These are phyloP conservation scores for Osmanthus fragrans DNA, from an alignment of 257 asterid species.

Conservation along the genomic window DNA sequence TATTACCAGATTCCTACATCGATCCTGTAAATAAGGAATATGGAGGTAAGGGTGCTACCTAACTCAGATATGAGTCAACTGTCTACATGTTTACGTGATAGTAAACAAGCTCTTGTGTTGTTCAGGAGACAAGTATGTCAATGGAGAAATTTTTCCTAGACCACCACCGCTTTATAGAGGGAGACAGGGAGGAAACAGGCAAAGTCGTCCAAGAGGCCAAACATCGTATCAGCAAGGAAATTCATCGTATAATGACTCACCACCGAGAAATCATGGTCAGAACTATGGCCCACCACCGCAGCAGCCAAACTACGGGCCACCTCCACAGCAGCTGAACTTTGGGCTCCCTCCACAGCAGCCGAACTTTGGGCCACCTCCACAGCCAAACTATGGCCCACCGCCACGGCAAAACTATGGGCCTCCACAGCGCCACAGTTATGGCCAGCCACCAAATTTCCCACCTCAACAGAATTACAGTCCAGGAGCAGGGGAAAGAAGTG, in stretches of 20 bases:
- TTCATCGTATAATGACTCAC: background rate
- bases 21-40: conserved; percentile 88
- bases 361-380: conserved; percentile 23
- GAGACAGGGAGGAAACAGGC: conserved; percentile 33
- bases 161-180: conserved; percentile 75
- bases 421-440: conserved; percentile 4
- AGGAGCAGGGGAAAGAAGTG: conserved; percentile 36
- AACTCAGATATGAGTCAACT: background rate
- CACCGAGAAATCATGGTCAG: conserved; percentile 18
- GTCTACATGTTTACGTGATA: conserved; percentile 15
- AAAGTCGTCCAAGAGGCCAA: conserved; percentile 41
- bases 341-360: conserved; percentile 29
- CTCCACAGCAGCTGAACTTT: conserved; percentile 7
- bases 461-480: conserved; percentile 29
- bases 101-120: conserved; percentile 4
- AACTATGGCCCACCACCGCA: conserved; percentile 1
- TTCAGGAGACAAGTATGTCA: conserved; percentile 86
- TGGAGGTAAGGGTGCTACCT: conserved; percentile 62
- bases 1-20: conserved; percentile 90
- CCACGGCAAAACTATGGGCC: conserved; percentile 14
- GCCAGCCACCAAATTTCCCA: conserved; percentile 25
- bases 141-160: conserved; percentile 83
- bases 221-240: conserved; percentile 5
- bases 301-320: conserved; percentile 24
- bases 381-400: background rate